Base-by-base conservation (phyloP, 164 flowering plant genomes). In the Santalum album region DNA sequence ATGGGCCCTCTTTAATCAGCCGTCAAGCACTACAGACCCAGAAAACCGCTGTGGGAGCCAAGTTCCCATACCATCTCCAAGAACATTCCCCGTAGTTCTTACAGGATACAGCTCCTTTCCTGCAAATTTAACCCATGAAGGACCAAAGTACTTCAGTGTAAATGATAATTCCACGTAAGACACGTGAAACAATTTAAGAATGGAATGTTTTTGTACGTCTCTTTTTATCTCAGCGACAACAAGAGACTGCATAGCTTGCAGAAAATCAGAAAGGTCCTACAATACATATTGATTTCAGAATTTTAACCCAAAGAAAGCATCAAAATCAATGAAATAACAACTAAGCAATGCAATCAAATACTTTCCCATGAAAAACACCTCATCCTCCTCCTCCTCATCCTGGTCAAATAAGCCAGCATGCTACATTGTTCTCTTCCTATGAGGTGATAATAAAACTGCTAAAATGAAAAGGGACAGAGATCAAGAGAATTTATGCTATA, bases 401-500 rank as follows among this genome's bases (percentile, higher is more conserved):
- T 75, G 75, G 29, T 77, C 68, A 49, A 79, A 79, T n/a, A 90
- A 52, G 12, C 95, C 95, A 7, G 81, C 79, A 64, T 90, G 86
- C 52, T 90, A 90, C 72, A 84, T 12, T 7, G 56, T 64, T 51
- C 90, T 82, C 65, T 84, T 84, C 52, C 62, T 75, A 53, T 60
- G 55, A 63, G 86, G 95, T 9, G 95, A 89, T 25, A 89, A 60
- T 17, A n/a, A n/a, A n/a, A 86, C 95, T 86, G 76, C 49, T 47
- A 1, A 40, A 64, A 45, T 7, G 47, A 32, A 49, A 17, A 25
- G 16, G 46, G 4, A 20, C 6, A 20, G 21, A 20, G 21, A 20
- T 7, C 32, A 12, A n/a, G 34, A 29, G 34, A 3, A 4, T 9
- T 9, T 29, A 29, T 29, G 34, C 34, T 29, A 9, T 3, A 29